phyloP scores from a whole-genome alignment of 2,329 filamentous ascomycete species.

The Colletotrichum sansevieriae region DNA sequence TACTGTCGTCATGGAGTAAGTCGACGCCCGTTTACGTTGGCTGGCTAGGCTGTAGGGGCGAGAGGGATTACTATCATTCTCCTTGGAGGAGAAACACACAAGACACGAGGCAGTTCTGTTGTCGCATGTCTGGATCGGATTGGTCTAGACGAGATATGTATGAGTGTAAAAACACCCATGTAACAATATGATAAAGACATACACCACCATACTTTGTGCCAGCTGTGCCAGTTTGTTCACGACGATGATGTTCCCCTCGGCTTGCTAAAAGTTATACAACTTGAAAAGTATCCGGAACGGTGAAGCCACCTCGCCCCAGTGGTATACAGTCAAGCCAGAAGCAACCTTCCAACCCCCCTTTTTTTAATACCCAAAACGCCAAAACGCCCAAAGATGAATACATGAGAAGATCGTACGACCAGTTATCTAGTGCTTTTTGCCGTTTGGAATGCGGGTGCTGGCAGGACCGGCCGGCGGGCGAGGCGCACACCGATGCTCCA shows the following conservation, averaged over 20 bases:
- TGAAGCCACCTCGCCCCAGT: conserved; percentile 6
- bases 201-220: conserved; percentile 34
- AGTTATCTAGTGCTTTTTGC: conserved; percentile 31
- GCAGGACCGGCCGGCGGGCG: conserved; percentile 37
- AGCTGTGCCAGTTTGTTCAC: background rate
- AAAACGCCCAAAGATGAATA: conserved; percentile 28
- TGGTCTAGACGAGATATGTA: conserved; percentile 41
- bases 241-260: background rate
- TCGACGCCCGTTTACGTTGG: background rate
- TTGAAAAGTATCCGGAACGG: background rate
- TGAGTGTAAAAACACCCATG: conserved; percentile 50
- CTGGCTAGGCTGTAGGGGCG: conserved; percentile 17
- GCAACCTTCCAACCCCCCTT: conserved; percentile 17
- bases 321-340: conserved; percentile 16
- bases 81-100: conserved; percentile 21
- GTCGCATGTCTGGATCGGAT: conserved; percentile 38
- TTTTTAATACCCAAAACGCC: conserved; percentile 28
- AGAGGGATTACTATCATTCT: conserved; percentile 14
- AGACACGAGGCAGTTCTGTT: conserved; percentile 27
- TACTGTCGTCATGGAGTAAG: conserved; percentile 90
- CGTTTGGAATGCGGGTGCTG: conserved; percentile 34
- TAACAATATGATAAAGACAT: conserved; percentile 48
- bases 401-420: background rate
- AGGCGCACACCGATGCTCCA: conserved; percentile 37
- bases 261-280: background rate